A percentile compares a stretch with the other conserved stretches of the same genome.
These are phyloP conservation scores for Mimosa bimucronata DNA, from an alignment of 306 rosid species.

Conservation along the genomic window DNA sequence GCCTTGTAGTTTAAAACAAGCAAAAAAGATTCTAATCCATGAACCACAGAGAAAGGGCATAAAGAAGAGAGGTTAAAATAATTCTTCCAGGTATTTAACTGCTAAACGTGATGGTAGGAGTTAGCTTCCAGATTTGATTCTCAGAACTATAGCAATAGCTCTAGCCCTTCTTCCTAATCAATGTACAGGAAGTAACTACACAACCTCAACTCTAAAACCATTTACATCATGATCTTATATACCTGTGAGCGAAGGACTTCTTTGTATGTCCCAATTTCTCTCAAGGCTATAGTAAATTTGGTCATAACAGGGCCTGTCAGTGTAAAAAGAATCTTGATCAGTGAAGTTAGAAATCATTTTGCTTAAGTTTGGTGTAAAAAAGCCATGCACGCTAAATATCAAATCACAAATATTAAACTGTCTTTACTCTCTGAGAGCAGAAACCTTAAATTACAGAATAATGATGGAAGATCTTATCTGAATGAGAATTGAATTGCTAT, in stretches of 20 bases:
- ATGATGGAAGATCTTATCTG: slow-evolving; percentile 32
- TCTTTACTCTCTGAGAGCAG: slow-evolving; percentile 17
- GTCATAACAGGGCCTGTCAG: slow-evolving; percentile 96
- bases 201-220: slow-evolving; percentile 17
- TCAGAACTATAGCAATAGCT: slow-evolving; percentile 8
- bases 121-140: slow-evolving; percentile 4
- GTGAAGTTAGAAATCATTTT: slow-evolving; percentile 20
- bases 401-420: slow-evolving; percentile 16
- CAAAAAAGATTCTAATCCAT: not conserved
- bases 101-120: slow-evolving; percentile 21
- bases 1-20: not conserved
- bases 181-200: slow-evolving; percentile 1
- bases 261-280: slow-evolving; percentile 99
- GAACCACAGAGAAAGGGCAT: slow-evolving; percentile 16
- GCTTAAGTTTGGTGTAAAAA: slow-evolving; percentile 22
- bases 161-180: slow-evolving; percentile 26
- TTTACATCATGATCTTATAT: slow-evolving; percentile 27
- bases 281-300: slow-evolving; percentile 92
- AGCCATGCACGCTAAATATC: slow-evolving; percentile 27
- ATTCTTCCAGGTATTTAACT: slow-evolving; percentile 27
- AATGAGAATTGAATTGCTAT: slow-evolving; percentile 19
- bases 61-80: slow-evolving; percentile 27
- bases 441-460: slow-evolving; percentile 23
- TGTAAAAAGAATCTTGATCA: slow-evolving; percentile 37
- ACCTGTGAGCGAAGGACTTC: slow-evolving; percentile 99